Evolutionary conservation across 2,329 filamentous ascomycete species (phyloP).

Genomic region (Sporothrix phasma): DNA sequence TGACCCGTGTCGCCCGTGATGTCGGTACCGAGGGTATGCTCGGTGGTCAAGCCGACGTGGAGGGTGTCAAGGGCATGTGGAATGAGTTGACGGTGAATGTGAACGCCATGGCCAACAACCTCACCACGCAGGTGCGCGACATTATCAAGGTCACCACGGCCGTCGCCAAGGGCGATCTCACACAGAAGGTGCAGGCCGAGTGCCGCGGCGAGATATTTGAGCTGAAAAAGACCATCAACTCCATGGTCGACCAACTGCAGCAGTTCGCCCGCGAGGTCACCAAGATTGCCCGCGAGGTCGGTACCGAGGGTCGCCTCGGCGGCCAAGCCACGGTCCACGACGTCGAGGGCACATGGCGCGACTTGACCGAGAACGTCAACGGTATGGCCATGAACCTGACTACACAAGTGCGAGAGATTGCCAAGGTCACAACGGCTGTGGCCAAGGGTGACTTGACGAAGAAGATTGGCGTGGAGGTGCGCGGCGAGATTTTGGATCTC

Average conservation of each 20-base stretch:
- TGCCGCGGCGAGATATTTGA: conserved; percentile 86
- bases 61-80: conserved; percentile 81
- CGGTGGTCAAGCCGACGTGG: conserved; percentile 72
- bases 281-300: conserved; percentile 90
- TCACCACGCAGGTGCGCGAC: conserved; percentile 84
- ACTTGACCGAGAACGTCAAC: conserved; percentile 92
- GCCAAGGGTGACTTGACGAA: conserved; percentile 88
- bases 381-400: conserved; percentile 98
- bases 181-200: conserved; percentile 90
- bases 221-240: conserved; percentile 97
- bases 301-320: conserved; percentile 86
- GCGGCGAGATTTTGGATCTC: conserved; percentile 87
- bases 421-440: conserved; percentile 90
- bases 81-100: conserved; percentile 79
- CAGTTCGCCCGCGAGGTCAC: conserved; percentile 97
- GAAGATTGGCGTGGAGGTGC: conserved; percentile 89
- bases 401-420: conserved; percentile 94
- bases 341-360: conserved; percentile 94
- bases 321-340: conserved; percentile 94
- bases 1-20: conserved; percentile 72
- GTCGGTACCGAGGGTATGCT: conserved; percentile 77
- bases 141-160: conserved; percentile 75
- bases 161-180: conserved; percentile 76
- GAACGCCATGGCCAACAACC: conserved; percentile 79
- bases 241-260: conserved; percentile 95